Evolutionary conservation across 2,329 filamentous ascomycete genomes (phyloP), one percentile per base, ranked within the genome.

Genomic region (Elsinoe perseae): DNA sequence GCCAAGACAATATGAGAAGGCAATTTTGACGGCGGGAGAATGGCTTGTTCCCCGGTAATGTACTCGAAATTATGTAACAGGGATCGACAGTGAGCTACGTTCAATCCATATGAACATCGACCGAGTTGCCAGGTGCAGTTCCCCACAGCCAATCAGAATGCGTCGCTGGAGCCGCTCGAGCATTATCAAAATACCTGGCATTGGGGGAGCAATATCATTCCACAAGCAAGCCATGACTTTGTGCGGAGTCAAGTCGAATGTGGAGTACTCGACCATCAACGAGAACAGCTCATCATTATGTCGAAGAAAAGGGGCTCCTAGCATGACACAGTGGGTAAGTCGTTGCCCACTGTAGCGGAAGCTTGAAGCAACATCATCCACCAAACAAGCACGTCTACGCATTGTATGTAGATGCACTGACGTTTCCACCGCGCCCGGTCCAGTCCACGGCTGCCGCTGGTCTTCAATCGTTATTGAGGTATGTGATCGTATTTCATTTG

Each of bases 391-490:
- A 38, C 28, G 25, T 20, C 43, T 52, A 52, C 18, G 48, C 48
- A 28, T 52, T 52, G 48, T 38, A 38, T 25, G 8, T 34, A 18
- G n/a, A 20, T 38, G 14, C 61, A 50, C 61, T 81, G 32, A 36
- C 32, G 10, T 36, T 36, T 3, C 32, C 32, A 6, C 32, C 32
- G 32, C 32, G 32, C 5, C 10, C 32, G 32, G 32, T 36, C 32
- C 32, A 36, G n/a, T 36, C 3, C 12, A 36, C 32, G 32, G 32
- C 32, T 12, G 12, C 32, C n/a, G 32, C 32, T 36, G 32, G 9
- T 36, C 5, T 14, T 36, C 4, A 36, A 14, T 12, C 12, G 32
- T 95, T 97, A 80, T 89, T 93, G 77, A 90, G 87, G 82, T 98
- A 98, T 66, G 91, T 97, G 54, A 7, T 36, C n/a, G 32, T 36